Evolutionary conservation across 2,329 filamentous ascomycete species (phyloP), one percentile per base, ranked within the genome.

Genomic region (Aspergillus calidoustus): DNA sequence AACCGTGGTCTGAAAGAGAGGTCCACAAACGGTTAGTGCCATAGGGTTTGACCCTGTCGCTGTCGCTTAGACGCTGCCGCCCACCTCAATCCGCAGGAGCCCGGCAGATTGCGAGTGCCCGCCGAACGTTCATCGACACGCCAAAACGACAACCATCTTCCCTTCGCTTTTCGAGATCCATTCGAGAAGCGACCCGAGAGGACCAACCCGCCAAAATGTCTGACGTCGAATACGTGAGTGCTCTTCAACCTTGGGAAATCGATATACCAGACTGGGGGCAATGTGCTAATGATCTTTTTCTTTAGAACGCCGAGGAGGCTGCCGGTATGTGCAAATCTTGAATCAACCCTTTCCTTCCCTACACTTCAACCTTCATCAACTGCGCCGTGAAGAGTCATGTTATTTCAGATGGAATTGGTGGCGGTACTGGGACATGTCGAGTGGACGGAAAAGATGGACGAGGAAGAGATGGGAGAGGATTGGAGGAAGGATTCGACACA

Each of bases 221-320:
- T 89, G 91, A 94, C 87, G 79, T 83, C 76, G 90, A 93, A 85
- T 95, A 95, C 86, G 91, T 93, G 86, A 83, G 91, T 91, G 70
- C 64, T 63, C 64, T 61, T 34, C 30, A n/a, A 43, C 46, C 41
- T 44, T 19, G n/a, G 17, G 34, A 41, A 41, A 13, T 28, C 50
- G 22, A 30, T 54, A 38, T 41, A 25, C 22, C 17, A 7, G 22
- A 13, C 41, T 43, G 30, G 25, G 38, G 19, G 47, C 9, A 9
- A n/a, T 53, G 75, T 62, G 19, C 55, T 83, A 71, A 81, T 69
- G 60, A 68, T 65, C 66, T 67, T 59, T 67, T 66, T 63, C 58
- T 28, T 28, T 71, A 97, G 93, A 94, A 97, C 87, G 90, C 93
- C 82, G 93, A 96, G 87, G 92, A 95, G 88, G 94, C 94, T 84